Conservation (phyloP, 2,329 filamentous ascomycete species). For the Taxawa tesnikishii region DNA sequence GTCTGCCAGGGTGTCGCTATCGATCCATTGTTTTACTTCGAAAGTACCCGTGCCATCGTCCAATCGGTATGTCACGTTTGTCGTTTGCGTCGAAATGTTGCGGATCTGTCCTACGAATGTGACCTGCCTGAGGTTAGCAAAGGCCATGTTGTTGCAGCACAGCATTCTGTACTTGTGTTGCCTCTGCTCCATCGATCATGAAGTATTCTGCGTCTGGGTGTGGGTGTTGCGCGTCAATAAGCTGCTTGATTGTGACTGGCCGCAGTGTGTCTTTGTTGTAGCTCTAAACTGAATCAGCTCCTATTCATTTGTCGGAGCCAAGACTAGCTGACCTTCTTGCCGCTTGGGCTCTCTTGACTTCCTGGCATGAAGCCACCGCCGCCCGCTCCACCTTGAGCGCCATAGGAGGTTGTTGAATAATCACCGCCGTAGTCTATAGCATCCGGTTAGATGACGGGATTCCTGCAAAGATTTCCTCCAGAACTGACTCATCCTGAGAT, state of each 20-base stretch:
- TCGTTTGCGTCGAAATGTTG: slow-evolving; percentile 71
- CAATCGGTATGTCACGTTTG: slow-evolving; percentile 83
- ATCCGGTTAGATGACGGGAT: too few relatives aligned
- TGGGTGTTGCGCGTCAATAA: slow-evolving; percentile 68
- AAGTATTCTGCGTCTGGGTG: slow-evolving; percentile 61
- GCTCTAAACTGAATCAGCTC: slow-evolving; percentile 24
- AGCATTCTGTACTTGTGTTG: slow-evolving; percentile 37
- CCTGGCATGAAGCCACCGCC: slow-evolving; percentile 48
- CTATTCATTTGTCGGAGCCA: background rate
- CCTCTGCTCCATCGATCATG: slow-evolving; percentile 64
- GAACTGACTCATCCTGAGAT: too few relatives aligned
- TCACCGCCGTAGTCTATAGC: slow-evolving; percentile 29
- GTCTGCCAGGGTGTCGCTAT: slow-evolving; percentile 44
- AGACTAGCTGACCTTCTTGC: slow-evolving; percentile 16
- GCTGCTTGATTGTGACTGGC: slow-evolving; percentile 90
- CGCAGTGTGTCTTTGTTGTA: slow-evolving; percentile 78
- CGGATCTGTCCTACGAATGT: slow-evolving; percentile 88
- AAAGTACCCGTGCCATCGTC: slow-evolving; percentile 91
- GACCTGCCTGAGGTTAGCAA: slow-evolving; percentile 37
- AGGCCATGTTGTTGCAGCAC: background rate
- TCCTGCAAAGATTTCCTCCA: too few relatives aligned
- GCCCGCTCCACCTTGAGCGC: slow-evolving; percentile 39
- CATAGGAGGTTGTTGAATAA: slow-evolving; percentile 45
- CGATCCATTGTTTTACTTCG: slow-evolving; percentile 82
- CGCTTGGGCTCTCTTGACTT: slow-evolving; percentile 28